A percentile compares a stretch with the other conserved stretches of the same genome.
phyloP scores from a whole-genome alignment of 805 yeast genomes.

The Candida broadrunensis region DNA sequence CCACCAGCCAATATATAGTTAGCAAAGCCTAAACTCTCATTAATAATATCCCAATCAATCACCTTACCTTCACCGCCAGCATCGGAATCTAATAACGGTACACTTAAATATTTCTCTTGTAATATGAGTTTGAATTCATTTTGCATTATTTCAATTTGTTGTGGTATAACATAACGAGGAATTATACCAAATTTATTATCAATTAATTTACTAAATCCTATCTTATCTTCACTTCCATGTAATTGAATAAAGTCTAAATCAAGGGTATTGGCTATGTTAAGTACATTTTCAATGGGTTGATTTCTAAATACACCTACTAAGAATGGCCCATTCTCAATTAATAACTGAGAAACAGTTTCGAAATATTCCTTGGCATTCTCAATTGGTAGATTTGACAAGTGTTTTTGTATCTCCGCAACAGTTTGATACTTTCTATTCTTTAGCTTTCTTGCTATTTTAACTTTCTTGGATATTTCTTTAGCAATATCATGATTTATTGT shows the following conservation, averaged over 20 bases:
- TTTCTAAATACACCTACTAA: slow-evolving; percentile 90
- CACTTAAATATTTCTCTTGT: slow-evolving; percentile 35
- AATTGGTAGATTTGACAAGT: slow-evolving; percentile 6
- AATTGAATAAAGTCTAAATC: slow-evolving; percentile 78
- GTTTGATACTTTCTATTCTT: slow-evolving; percentile 15
- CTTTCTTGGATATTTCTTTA: slow-evolving; percentile 21
- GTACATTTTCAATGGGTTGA: slow-evolving; percentile 66
- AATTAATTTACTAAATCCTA: slow-evolving; percentile 49
- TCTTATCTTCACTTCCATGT: slow-evolving; percentile 66
- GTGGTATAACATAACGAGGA: slow-evolving; percentile 63
- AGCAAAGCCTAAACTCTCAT: slow-evolving; percentile 36
- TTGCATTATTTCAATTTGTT: slow-evolving; percentile 32
- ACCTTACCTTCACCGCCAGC: slow-evolving; percentile 86
- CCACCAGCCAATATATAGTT: slow-evolving; percentile 86
- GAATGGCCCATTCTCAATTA: slow-evolving; percentile 53
- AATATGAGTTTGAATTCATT: slow-evolving; percentile 8
- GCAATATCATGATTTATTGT: slow-evolving; percentile 49
- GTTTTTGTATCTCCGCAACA: slow-evolving; percentile 12
- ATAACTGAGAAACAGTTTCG: slow-evolving; percentile 13
- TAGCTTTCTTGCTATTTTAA: slow-evolving; percentile 17
- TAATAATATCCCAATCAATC: slow-evolving; percentile 62
- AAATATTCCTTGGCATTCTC: slow-evolving; percentile 26
- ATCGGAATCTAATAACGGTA: slow-evolving; percentile 80
- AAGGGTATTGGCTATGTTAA: slow-evolving; percentile 37
- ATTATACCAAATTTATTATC: slow-evolving; percentile 55